Evolutionary conservation across 495 filamentous ascomycete genomes (phyloP).

Genomic region (Aspergillus hancockii): DNA sequence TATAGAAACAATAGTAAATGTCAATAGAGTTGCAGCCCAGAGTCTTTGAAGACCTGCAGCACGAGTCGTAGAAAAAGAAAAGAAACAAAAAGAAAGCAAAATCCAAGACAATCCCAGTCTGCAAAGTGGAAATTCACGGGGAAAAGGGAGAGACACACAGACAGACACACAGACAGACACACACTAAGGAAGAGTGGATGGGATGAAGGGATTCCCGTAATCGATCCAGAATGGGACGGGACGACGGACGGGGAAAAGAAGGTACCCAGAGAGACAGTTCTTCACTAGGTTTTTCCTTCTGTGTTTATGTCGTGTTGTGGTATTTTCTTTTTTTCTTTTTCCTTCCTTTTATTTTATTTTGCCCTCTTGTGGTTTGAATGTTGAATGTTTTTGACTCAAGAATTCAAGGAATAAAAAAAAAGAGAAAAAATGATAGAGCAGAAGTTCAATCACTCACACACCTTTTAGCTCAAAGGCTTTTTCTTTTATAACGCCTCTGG

Average conservation of each 20-base stretch:
- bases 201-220: constrained; percentile 21
- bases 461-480: neutral
- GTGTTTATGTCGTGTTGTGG: neutral
- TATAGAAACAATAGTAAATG: no score
- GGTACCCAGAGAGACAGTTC: constrained; percentile 17
- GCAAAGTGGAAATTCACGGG: neutral
- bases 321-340: constrained; percentile 7
- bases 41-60: no score
- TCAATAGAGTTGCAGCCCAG: no score
- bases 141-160: constrained; percentile 15
- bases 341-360: constrained; percentile 12
- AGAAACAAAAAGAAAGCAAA: neutral
- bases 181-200: constrained; percentile 10
- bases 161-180: no score
- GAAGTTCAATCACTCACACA: constrained; percentile 3
- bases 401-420: neutral
- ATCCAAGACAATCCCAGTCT: neutral
- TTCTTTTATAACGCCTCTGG: constrained; percentile 1
- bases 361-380: constrained; percentile 3
- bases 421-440: constrained; percentile 2
- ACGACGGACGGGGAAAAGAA: constrained; percentile 19
- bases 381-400: constrained; percentile 5
- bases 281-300: constrained; percentile 14
- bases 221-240: constrained; percentile 18
- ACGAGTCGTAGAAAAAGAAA: neutral